These are phyloP conservation scores for Candida railenensis DNA, from an alignment of 805 yeast species.

Conservation along the genomic window DNA sequence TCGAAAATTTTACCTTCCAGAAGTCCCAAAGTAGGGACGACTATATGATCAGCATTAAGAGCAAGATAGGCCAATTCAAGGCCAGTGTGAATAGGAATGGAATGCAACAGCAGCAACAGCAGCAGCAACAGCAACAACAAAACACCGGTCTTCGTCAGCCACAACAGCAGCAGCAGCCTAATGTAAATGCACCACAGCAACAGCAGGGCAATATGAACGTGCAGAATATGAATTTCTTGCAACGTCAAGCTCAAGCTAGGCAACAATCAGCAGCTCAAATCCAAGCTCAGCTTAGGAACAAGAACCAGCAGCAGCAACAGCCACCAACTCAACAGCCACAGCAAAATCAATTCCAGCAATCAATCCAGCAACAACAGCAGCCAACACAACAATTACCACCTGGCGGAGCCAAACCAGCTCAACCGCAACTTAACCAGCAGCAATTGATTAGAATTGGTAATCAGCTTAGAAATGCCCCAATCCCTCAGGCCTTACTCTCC, in stretches of 20 bases:
- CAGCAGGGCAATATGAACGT: conserved; percentile 14
- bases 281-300: conserved; percentile 22
- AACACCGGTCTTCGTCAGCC: conserved; percentile 8
- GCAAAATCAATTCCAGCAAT: conserved; percentile 9
- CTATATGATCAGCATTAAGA: conserved; percentile 46
- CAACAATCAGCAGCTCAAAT: conserved; percentile 50
- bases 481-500: conserved; percentile 65
- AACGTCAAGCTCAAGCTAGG: conserved; percentile 52
- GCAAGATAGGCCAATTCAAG: conserved; percentile 35
- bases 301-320: conserved; percentile 9
- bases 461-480: conserved; percentile 61
- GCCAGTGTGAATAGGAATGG: conserved; percentile 14
- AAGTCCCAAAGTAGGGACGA: conserved; percentile 58
- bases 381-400: neutral
- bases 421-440: conserved; percentile 15
- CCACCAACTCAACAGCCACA: conserved; percentile 5
- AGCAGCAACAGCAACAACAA: conserved; percentile 15
- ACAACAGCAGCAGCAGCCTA: conserved; percentile 1
- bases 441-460: conserved; percentile 40
- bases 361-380: conserved; percentile 9
- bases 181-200: conserved; percentile 7
- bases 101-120: conserved; percentile 19
- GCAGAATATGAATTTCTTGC: conserved; percentile 23
- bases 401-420: neutral
- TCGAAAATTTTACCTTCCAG: conserved; percentile 63